Base-by-base conservation (phyloP, 768 basidiomycete species). In the Psilocybe cyanescens region DNA sequence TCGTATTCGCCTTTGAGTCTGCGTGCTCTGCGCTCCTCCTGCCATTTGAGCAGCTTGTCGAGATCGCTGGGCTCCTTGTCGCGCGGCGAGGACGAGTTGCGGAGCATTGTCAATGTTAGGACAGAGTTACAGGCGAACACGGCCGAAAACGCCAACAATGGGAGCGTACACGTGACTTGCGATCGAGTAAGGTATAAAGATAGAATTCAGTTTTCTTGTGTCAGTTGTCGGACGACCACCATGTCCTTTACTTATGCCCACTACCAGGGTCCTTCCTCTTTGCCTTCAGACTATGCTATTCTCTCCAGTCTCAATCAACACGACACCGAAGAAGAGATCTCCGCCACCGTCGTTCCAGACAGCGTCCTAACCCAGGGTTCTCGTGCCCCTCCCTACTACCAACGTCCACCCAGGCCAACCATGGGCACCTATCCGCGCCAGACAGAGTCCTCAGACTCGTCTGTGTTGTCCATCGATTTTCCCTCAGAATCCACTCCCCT, bases 271-370 rank as follows among this genome's bases (percentile, higher is more conserved):
- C 81, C 88, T 8, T 81, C 82, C 8, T 88, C 88, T 1, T 72
- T 90, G 17, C 86, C 85, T 11, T 84, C 88, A 2, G 88, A 89
- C 74, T 87, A 88, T 64, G 87, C 86, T 6, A 76, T 88, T 37
- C 74, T 90, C 8, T 84, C 86, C 30, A 80, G 80, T 8, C 51
- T 67, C 9, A 68, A 79, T 39, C 29, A 57, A 61, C 54, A 62
- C 24, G 66, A 64, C 8, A 19, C 60, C 24, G 70, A 70, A 8
- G 62, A 64, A 29, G 70, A 68, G 44, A 41, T 52, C 11, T 31
- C 55, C 31, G 57, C 64, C 37, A 48, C 62, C 29, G 46, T 57
- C 29, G 67, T 66, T 57, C 62, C 65, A 55, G 70, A 73, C n/a
- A 53, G 60, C 8, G 63, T 57, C 11, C 57, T 33, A 35, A 51